Evolutionary conservation across 495 filamentous ascomycete genomes (phyloP).

Genomic region (Penicilliopsis zonata): DNA sequence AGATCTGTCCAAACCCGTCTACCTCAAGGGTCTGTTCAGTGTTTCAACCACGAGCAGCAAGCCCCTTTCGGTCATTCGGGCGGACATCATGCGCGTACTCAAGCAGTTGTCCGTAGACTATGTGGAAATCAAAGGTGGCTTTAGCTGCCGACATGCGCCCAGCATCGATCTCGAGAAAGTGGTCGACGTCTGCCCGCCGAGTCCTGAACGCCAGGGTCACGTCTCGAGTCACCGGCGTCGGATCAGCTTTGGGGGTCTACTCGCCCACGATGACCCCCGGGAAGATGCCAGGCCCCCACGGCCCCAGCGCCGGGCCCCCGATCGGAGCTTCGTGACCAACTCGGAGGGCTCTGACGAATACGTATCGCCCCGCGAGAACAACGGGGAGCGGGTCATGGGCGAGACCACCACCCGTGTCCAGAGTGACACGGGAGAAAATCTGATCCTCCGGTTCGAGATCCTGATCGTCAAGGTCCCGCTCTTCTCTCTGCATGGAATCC

Average conservation of each 20-base stretch:
- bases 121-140: slow-evolving; percentile 85
- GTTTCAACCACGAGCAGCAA: slow-evolving; percentile 93
- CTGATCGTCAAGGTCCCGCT: slow-evolving; percentile 96
- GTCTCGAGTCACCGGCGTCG: slow-evolving; percentile 55
- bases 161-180: slow-evolving; percentile 79
- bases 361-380: slow-evolving; percentile 31
- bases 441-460: slow-evolving; percentile 86
- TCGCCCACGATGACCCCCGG: slow-evolving; percentile 44
- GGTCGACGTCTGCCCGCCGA: slow-evolving; percentile 42
- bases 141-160: slow-evolving; percentile 75
- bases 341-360: slow-evolving; percentile 72
- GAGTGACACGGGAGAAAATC: slow-evolving; percentile 66
- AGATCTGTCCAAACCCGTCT: slow-evolving; percentile 74
- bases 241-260: slow-evolving; percentile 71
- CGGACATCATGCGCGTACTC: slow-evolving; percentile 86
- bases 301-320: slow-evolving; percentile 29
- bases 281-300: slow-evolving; percentile 20
- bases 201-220: slow-evolving; percentile 38
- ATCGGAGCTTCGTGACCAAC: slow-evolving; percentile 60
- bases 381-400: slow-evolving; percentile 44
- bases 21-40: slow-evolving; percentile 94
- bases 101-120: slow-evolving; percentile 81
- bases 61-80: slow-evolving; percentile 69
- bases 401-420: slow-evolving; percentile 82
- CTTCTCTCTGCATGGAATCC: slow-evolving; percentile 85